Evolutionary conservation across 768 basidiomycete genomes (phyloP).

Genomic region (Psilocybe azurescens): DNA sequence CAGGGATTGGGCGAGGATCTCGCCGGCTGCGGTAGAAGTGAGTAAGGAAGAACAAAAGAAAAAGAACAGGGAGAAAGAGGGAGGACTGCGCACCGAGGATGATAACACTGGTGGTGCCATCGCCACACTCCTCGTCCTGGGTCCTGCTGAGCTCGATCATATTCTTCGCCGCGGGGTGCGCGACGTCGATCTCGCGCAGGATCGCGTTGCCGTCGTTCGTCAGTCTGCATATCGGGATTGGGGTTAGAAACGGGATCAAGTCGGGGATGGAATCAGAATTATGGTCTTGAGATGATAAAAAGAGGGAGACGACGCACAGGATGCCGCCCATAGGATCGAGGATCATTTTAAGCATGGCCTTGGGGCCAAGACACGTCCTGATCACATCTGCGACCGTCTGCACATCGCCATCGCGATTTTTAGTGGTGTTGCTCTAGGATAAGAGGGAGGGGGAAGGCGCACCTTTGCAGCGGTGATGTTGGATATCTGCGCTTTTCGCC

Average conservation of each 20-base stretch:
- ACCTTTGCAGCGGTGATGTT: slow-evolving; percentile 99
- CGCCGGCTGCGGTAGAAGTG: slow-evolving; percentile 64
- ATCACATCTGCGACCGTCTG: slow-evolving; percentile 99
- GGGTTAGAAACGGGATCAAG: neutral
- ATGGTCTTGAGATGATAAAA: neutral
- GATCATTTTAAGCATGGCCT: slow-evolving; percentile 99
- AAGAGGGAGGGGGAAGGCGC: slow-evolving; percentile 23
- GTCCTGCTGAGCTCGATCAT: slow-evolving; percentile 99
- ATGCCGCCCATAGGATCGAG: slow-evolving; percentile 99
- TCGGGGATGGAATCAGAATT: slow-evolving; percentile 3
- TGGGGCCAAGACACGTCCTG: slow-evolving; percentile 94
- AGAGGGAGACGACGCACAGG: slow-evolving; percentile 56
- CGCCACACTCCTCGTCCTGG: slow-evolving; percentile 98
- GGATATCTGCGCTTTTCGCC: slow-evolving; percentile 93
- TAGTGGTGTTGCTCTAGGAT: neutral
- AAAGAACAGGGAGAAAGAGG: neutral
- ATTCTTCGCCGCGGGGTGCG: slow-evolving; percentile 98
- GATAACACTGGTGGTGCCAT: slow-evolving; percentile 98
- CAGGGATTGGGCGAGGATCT: slow-evolving; percentile 95
- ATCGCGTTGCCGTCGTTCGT: slow-evolving; percentile 99
- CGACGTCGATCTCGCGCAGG: slow-evolving; percentile 97
- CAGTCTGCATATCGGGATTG: slow-evolving; percentile 52
- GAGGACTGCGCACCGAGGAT: slow-evolving; percentile 74
- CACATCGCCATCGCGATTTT: slow-evolving; percentile 1
- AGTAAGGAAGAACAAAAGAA: neutral